These are phyloP conservation scores for Orbilia oligospora DNA, from an alignment of 2,329 filamentous ascomycete species.

Conservation along the genomic window DNA sequence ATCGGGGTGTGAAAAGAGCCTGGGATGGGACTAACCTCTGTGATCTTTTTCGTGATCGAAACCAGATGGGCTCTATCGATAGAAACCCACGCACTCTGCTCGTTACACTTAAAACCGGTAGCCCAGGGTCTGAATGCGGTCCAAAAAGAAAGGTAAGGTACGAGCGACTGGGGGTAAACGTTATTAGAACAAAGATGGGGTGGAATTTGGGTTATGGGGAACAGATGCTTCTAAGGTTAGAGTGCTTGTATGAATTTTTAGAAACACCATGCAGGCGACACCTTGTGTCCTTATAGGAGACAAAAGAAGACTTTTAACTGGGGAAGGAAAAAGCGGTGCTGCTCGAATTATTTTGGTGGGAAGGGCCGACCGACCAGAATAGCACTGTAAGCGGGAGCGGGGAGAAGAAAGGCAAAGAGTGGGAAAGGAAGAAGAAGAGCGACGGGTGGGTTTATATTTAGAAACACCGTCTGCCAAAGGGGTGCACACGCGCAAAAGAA, in stretches of 20 bases:
- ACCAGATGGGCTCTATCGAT: constrained; percentile 54
- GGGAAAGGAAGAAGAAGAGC: constrained; percentile 52
- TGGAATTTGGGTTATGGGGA: constrained; percentile 56
- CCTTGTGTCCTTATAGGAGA: constrained; percentile 59
- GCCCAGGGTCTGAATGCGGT: constrained; percentile 51
- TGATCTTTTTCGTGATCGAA: constrained; percentile 17
- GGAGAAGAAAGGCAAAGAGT: constrained; percentile 53
- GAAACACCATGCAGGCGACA: constrained; percentile 60
- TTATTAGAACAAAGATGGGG: constrained; percentile 51
- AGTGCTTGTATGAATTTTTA: constrained; percentile 61
- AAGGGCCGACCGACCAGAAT: constrained; percentile 55
- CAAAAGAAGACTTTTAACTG: constrained; percentile 16
- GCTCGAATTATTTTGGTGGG: constrained; percentile 38
- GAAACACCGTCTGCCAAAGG: constrained; percentile 48
- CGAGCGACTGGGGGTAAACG: constrained; percentile 53
- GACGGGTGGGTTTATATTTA: constrained; percentile 61
- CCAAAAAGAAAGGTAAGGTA: constrained; percentile 57
- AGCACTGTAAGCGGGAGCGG: constrained; percentile 60
- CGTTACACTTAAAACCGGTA: constrained; percentile 52
- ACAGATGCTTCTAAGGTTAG: constrained; percentile 58
- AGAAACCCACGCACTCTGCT: constrained; percentile 46
- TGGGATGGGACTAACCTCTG: constrained; percentile 56
- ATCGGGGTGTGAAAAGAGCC: not conserved
- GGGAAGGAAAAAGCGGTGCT: constrained; percentile 18
- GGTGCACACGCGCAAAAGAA: constrained; percentile 48